phyloP scores from a whole-genome alignment of 805 yeast species.

The Candida tallmaniae region DNA sequence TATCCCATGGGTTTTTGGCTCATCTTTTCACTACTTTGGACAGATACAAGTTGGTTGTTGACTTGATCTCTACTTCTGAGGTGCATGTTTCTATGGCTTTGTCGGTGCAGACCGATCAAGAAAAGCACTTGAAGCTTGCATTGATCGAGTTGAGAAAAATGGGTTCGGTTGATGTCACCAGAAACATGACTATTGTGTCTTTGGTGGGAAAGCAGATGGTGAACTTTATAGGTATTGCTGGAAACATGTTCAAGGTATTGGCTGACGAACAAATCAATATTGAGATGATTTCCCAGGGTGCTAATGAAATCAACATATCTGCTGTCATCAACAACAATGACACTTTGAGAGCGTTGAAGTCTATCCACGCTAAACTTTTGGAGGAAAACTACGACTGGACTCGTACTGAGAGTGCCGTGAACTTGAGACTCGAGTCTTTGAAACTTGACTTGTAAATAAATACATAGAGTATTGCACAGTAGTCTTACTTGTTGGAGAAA shows the following conservation, averaged over 20 bases:
- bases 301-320: conserved; percentile 94
- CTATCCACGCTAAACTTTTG: conserved; percentile 74
- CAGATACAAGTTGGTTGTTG: conserved; percentile 81
- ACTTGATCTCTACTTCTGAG: conserved; percentile 93
- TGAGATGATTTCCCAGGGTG: conserved; percentile 98
- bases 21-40: conserved; percentile 84
- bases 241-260: conserved; percentile 89
- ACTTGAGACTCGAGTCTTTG: conserved; percentile 27
- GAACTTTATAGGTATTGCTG: conserved; percentile 94
- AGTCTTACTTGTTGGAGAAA: neutral
- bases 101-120: conserved; percentile 67
- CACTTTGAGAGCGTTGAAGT: conserved; percentile 78
- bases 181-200: conserved; percentile 86
- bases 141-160: conserved; percentile 70
- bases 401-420: conserved; percentile 22
- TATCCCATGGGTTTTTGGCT: conserved; percentile 94
- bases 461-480: conserved; percentile 4
- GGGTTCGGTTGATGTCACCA: conserved; percentile 87
- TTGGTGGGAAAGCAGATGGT: conserved; percentile 97
- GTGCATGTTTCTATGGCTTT: conserved; percentile 98
- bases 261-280: conserved; percentile 91
- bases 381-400: conserved; percentile 34
- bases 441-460: too few relatives aligned
- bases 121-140: conserved; percentile 61
- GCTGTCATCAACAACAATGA: conserved; percentile 87